These are phyloP conservation scores for Neopestalotiopsis clavispora DNA, from an alignment of 2,329 filamentous ascomycete genomes.

Conservation along the genomic window DNA sequence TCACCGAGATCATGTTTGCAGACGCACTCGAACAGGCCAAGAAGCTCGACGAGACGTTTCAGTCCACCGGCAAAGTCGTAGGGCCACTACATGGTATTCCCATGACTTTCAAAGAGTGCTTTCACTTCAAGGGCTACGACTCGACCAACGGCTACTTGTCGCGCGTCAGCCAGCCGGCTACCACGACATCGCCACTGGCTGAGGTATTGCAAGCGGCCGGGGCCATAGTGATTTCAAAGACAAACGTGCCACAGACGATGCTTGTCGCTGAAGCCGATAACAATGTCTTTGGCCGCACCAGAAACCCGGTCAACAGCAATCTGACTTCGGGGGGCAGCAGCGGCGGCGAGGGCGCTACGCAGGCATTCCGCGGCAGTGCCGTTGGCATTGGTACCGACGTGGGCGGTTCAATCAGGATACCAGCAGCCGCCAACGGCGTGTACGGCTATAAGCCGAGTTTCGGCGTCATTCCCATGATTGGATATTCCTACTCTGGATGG, in stretches of 20 bases:
- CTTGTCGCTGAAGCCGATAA: constrained; percentile 28
- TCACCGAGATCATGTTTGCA: constrained; percentile 49
- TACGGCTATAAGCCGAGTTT: constrained; percentile 36
- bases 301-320: constrained; percentile 27
- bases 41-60: constrained; percentile 42
- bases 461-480: constrained; percentile 37
- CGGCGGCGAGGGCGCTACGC: constrained; percentile 28
- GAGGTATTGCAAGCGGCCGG: constrained; percentile 25
- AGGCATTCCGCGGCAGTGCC: constrained; percentile 30
- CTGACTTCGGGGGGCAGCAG: constrained; percentile 29
- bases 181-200: constrained; percentile 25
- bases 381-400: constrained; percentile 32
- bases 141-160: constrained; percentile 36
- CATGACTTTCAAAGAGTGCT: constrained; percentile 42
- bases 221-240: constrained; percentile 27
- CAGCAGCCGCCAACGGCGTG: constrained; percentile 35
- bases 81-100: constrained; percentile 59
- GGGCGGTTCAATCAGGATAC: constrained; percentile 31
- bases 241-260: constrained; percentile 32
- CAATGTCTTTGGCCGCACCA: constrained; percentile 30
- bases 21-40: constrained; percentile 42
- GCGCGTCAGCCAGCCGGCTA: constrained; percentile 25
- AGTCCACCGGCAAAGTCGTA: constrained; percentile 43
- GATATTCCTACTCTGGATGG: constrained; percentile 36
- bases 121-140: constrained; percentile 33